Conservation (phyloP, 140 eudicot species). For the Erigeron philadelphicus region DNA sequence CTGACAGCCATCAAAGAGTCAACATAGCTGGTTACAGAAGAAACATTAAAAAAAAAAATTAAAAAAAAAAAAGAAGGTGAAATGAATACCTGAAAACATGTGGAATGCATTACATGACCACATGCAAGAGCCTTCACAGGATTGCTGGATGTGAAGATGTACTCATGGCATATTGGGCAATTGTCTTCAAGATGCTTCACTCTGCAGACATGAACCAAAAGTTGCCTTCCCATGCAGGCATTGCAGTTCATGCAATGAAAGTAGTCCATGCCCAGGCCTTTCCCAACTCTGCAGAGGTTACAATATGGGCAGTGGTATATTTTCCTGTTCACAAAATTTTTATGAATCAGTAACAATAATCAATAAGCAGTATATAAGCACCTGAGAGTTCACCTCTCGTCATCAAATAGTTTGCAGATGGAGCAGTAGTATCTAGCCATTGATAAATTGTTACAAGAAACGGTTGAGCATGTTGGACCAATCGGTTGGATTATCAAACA, state of each 20-base stretch:
- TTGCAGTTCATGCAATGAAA: slow-evolving; percentile 95
- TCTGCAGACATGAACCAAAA: slow-evolving; percentile 65
- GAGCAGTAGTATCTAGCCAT: slow-evolving; percentile 89
- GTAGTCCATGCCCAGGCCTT: slow-evolving; percentile 78
- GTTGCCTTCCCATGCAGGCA: slow-evolving; percentile 74
- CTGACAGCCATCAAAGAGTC: slow-evolving; percentile 38
- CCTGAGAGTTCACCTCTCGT: slow-evolving; percentile 50
- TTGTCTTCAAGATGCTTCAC: slow-evolving; percentile 82
- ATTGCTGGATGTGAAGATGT: slow-evolving; percentile 67
- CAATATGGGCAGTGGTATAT: slow-evolving; percentile 96
- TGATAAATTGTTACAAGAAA: slow-evolving; percentile 54
- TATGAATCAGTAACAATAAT: not conserved
- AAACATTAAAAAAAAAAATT: not conserved
- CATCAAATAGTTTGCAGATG: slow-evolving; percentile 85
- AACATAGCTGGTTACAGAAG: not conserved
- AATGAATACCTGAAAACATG: slow-evolving; percentile 75
- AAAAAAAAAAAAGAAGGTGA: too few species aligned
- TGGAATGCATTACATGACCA: slow-evolving; percentile 92
- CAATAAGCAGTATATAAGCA: slow-evolving; percentile 11
- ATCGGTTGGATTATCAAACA: slow-evolving; percentile 79
- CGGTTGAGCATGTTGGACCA: slow-evolving; percentile 56
- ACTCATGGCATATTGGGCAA: slow-evolving; percentile 89
- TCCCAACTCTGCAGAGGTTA: slow-evolving; percentile 92
- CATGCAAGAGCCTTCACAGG: slow-evolving; percentile 87
- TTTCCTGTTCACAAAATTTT: slow-evolving; percentile 43